Base-by-base conservation (phyloP, 495 filamentous ascomycete species). In the Cladorrhinum samala region DNA sequence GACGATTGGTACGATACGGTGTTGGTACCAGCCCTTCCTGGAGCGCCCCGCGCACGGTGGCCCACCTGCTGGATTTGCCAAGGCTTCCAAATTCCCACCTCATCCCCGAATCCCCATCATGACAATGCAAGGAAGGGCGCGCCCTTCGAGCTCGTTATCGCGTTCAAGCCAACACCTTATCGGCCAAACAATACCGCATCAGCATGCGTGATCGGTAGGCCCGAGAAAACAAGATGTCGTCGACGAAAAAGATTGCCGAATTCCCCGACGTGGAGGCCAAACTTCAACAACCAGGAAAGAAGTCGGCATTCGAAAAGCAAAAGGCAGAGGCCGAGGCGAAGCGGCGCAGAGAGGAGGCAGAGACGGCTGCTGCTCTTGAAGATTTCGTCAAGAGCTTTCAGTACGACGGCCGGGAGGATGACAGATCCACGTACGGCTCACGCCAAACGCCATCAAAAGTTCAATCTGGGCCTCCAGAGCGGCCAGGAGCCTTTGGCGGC, bases 291-390 rank as follows among this genome's bases (percentile, higher is more conserved):
- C 85, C 90, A 0, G 79, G 77, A 37, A 94, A 91, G 70, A 90
- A 95, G 65, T 94, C 90, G 11, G 80, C 89, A 27, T 97, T 95
- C 71, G 92, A 97, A 70, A 85, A 86, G 50, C 88, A 93, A 59
- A 93, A 91, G 72, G 88, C 88, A 37, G 91, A 95, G 65, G 91
- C 88, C 27, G 89, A 96, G 74, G 92, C 89, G 14, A 97, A 96
- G 69, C 85, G 88, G 30, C 78, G 81, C 58, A 80, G 89, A 52
- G 92, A 95, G 68, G 86, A 86, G 65, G 88, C 85, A 54, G 92
- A 96, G 68, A 95, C 88, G 17, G 89, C 87, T 30, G 92, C 91
- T 8, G 92, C 89, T 13, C 88, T 89, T 64, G 83, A 94, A 53
- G 88, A 92, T 56, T 96, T 95, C 64, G 83, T 93, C 54, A 92